Evolutionary conservation across 371 early-diverging fungal genomes (phyloP).

Genomic region (Syncephalastrum racemosum): DNA sequence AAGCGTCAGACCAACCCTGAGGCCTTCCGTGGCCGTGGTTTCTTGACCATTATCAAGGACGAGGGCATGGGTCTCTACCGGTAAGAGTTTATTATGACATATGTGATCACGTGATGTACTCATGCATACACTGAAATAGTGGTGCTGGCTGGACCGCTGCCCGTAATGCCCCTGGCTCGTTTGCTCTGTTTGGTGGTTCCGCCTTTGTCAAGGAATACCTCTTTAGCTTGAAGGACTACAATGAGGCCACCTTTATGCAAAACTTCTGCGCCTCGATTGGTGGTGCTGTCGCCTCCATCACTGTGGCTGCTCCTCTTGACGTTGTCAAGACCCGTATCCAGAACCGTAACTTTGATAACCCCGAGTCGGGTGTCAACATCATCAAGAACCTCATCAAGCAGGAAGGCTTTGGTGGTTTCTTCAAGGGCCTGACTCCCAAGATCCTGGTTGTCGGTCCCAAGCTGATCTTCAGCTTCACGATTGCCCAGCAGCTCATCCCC

Average conservation of each 20-base stretch:
- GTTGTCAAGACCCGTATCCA: constrained; percentile 99
- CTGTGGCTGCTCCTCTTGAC: constrained; percentile 95
- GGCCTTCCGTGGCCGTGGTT: constrained; percentile 82
- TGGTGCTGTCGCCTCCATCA: constrained; percentile 93
- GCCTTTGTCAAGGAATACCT: constrained; percentile 93
- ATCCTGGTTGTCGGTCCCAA: constrained; percentile 95
- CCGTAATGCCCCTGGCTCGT: constrained; percentile 97
- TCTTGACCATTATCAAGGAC: constrained; percentile 78
- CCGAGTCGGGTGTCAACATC: constrained; percentile 86
- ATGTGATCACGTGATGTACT: neutral
- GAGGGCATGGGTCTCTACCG: constrained; percentile 94
- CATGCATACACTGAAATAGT: constrained; percentile 27
- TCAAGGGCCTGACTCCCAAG: constrained; percentile 98
- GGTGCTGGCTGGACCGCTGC: constrained; percentile 98
- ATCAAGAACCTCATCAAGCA: constrained; percentile 84
- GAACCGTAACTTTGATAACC: constrained; percentile 85
- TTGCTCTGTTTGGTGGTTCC: constrained; percentile 95
- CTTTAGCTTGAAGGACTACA: constrained; percentile 85
- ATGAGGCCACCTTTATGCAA: constrained; percentile 95
- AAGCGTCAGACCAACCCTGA: constrained; percentile 96
- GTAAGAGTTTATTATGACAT: constrained; percentile 29
- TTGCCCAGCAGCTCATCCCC: constrained; percentile 94
- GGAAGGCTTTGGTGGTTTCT: constrained; percentile 94
- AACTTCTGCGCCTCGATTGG: constrained; percentile 96
- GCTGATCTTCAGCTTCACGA: constrained; percentile 95